Evolutionary conservation across 768 basidiomycete species (phyloP).

Genomic region (Atractiella rhizophila): DNA sequence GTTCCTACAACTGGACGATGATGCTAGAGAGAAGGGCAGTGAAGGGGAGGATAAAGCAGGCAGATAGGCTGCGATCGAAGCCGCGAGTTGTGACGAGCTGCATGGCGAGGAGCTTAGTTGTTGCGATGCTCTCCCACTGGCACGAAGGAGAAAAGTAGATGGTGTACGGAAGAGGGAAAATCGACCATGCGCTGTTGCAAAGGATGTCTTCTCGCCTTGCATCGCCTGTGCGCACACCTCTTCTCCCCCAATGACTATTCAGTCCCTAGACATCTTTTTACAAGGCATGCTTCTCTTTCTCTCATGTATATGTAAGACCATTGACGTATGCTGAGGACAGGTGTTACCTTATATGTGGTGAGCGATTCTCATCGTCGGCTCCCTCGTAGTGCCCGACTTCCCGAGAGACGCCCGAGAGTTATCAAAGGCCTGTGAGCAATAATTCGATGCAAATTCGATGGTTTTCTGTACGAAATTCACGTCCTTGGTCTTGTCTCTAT

Average conservation of each 20-base stretch:
- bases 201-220: constrained; percentile 14
- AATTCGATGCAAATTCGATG: too few species aligned
- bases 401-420: constrained; percentile 16
- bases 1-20: constrained; percentile 41
- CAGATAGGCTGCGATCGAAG: constrained; percentile 65
- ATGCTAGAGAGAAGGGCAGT: too few species aligned
- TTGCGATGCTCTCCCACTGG: constrained; percentile 34
- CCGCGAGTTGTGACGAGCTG: constrained; percentile 84
- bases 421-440: constrained; percentile 14
- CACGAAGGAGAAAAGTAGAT: too few species aligned
- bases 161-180: too few species aligned
- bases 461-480: constrained; percentile 14
- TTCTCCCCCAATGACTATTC: neutral
- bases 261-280: neutral
- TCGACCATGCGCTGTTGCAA: constrained; percentile 13
- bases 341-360: constrained; percentile 10
- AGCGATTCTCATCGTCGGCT: constrained; percentile 15
- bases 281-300: neutral
- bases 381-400: constrained; percentile 14
- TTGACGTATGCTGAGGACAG: constrained; percentile 2
- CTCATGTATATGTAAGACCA: too few species aligned
- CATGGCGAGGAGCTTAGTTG: constrained; percentile 83
- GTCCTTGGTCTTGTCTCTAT: too few species aligned
- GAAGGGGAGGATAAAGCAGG: constrained; percentile 31
- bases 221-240: constrained; percentile 10